These are phyloP conservation scores for Boechera divaricarpa DNA, from an alignment of 345 rosid species.

Conservation along the genomic window DNA sequence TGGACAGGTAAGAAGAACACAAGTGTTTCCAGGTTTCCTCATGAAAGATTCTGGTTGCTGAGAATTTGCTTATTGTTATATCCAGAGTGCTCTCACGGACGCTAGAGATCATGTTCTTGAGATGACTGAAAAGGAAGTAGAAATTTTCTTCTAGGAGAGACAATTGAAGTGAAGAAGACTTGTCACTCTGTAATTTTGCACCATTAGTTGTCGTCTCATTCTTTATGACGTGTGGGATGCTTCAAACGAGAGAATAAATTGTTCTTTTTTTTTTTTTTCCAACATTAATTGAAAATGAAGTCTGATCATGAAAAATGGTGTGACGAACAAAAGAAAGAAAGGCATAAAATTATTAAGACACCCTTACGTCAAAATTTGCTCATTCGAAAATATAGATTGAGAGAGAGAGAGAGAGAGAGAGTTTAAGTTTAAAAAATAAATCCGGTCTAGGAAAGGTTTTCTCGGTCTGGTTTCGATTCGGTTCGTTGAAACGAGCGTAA, in stretches of 20 bases:
- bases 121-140: slow-evolving; percentile 93
- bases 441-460: slow-evolving; percentile 17
- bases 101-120: slow-evolving; percentile 94
- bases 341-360: not conserved
- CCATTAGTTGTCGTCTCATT: slow-evolving; percentile 15
- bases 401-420: too few species aligned
- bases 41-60: not conserved
- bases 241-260: not conserved
- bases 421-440: not conserved
- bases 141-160: slow-evolving; percentile 66
- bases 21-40: too few species aligned
- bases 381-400: too few species aligned
- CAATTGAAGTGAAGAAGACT: slow-evolving; percentile 14
- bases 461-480: not conserved
- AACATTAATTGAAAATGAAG: too few species aligned
- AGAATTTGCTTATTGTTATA: not conserved
- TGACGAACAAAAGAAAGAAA: not conserved
- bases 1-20: slow-evolving; percentile 69
- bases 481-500: not conserved
- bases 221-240: slow-evolving; percentile 12
- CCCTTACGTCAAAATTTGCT: too few species aligned
- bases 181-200: slow-evolving; percentile 32
- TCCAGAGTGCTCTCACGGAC: slow-evolving; percentile 83
- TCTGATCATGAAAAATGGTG: too few species aligned
- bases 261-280: not conserved